A percentile compares a stretch with the other conserved stretches of the same genome.
These are phyloP conservation scores for Acorus gramineus DNA, from an alignment of 106 monocot species.

Conservation along the genomic window DNA sequence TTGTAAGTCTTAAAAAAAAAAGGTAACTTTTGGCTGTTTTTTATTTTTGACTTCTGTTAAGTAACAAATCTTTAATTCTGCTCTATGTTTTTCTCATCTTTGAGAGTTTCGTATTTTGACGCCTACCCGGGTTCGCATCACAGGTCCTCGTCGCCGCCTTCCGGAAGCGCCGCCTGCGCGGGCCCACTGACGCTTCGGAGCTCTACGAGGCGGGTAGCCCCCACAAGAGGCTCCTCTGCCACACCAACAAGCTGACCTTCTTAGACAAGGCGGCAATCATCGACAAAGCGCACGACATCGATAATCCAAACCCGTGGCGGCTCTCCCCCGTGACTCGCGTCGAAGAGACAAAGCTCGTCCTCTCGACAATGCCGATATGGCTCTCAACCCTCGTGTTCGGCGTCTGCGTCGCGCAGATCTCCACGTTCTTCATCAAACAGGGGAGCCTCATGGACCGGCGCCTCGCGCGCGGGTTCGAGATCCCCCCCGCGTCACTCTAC, in stretches of 20 bases:
- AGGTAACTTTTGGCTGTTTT: too few relatives aligned
- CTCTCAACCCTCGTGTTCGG: constrained; percentile 39
- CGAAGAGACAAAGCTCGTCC: constrained; percentile 55
- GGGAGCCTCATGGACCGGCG: constrained; percentile 44
- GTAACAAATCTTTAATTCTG: too few relatives aligned
- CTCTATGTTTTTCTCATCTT: too few relatives aligned
- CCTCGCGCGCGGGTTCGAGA: constrained; percentile 24
- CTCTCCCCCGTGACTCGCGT: constrained; percentile 70
- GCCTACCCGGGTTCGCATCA: too few relatives aligned
- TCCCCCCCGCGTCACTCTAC: constrained; percentile 58
- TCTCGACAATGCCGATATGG: constrained; percentile 61
- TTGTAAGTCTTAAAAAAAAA: too few relatives aligned
- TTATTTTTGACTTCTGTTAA: too few relatives aligned
- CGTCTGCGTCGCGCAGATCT: constrained; percentile 38
- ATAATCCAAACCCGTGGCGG: constrained; percentile 24
- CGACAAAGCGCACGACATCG: constrained; percentile 8
- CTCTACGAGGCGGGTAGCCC: constrained; percentile 35
- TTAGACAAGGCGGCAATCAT: constrained; percentile 58
- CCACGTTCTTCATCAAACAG: constrained; percentile 89
- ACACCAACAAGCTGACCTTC: constrained; percentile 34
- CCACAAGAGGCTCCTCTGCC: constrained; percentile 35
- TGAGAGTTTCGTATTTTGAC: too few relatives aligned
- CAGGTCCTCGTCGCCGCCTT: constrained; percentile 38
- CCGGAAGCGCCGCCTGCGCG: constrained; percentile 32
- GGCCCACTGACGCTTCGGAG: constrained; percentile 26